A percentile compares a stretch with the other conserved stretches of the same genome.
These are phyloP conservation scores for Eutrema yunnanense DNA, from an alignment of 345 rosid genomes.

Conservation along the genomic window DNA sequence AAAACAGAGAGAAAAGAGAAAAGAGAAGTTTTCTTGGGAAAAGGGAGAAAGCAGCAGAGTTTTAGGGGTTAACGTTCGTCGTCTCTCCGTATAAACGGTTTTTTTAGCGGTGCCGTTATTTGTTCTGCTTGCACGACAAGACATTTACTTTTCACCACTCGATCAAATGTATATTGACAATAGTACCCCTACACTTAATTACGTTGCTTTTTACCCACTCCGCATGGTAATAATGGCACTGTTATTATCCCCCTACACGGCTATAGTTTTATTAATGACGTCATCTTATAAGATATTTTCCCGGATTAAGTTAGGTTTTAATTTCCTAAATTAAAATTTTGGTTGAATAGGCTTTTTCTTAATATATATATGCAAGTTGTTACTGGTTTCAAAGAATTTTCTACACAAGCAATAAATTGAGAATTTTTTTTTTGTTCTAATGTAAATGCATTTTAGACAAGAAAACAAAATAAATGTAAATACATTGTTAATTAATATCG, in stretches of 20 bases:
- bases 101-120: slow-evolving; percentile 26
- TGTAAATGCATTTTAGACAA: neutral
- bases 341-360: neutral
- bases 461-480: neutral
- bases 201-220: neutral
- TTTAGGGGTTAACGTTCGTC: neutral
- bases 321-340: neutral
- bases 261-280: neutral
- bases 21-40: slow-evolving; percentile 10
- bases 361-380: neutral
- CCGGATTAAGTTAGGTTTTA: neutral
- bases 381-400: neutral
- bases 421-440: neutral
- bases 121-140: slow-evolving; percentile 19
- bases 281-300: neutral
- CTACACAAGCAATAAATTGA: neutral
- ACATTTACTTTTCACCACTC: neutral
- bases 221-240: neutral
- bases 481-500: neutral
- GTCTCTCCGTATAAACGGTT: slow-evolving; percentile 10
- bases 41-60: neutral
- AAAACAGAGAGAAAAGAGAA: neutral
- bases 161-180: neutral
- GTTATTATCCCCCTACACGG: neutral
- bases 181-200: neutral